Evolutionary conservation across 1,139 yeast genomes (phyloP).

Genomic region (Nakaseomyces kungkrabaensis): DNA sequence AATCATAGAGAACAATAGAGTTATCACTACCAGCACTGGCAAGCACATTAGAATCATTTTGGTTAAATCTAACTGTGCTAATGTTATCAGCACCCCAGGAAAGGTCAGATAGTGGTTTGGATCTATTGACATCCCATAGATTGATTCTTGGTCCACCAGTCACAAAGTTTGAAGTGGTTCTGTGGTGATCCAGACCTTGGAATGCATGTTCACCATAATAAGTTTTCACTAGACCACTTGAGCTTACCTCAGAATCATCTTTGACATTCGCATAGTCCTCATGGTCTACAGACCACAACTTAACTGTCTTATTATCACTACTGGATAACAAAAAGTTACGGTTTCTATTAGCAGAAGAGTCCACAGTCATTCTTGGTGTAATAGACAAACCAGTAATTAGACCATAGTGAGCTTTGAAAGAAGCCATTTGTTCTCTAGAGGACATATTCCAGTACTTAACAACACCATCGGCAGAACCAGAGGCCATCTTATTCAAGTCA

Average conservation of each 20-base stretch:
- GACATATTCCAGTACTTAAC: conserved; percentile 86
- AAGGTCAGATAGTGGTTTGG: conserved; percentile 64
- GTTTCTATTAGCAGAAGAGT: conserved; percentile 33
- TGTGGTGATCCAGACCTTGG: conserved; percentile 79
- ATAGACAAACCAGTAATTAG: conserved; percentile 81
- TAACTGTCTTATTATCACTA: conserved; percentile 84
- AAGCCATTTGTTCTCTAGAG: conserved; percentile 59
- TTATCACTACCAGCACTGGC: conserved; percentile 93
- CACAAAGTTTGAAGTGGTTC: conserved; percentile 61
- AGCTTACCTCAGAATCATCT: conserved; percentile 22
- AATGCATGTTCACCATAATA: conserved; percentile 79
- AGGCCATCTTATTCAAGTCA: conserved; percentile 65
- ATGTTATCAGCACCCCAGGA: conserved; percentile 97
- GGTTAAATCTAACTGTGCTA: conserved; percentile 73
- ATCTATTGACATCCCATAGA: conserved; percentile 79
- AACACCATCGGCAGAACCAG: conserved; percentile 93
- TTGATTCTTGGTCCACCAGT: conserved; percentile 89
- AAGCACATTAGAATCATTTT: conserved; percentile 77
- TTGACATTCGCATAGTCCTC: conserved; percentile 34
- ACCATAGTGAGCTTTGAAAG: conserved; percentile 85
- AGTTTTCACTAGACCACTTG: conserved; percentile 55
- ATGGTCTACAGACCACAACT: conserved; percentile 57
- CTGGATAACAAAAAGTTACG: conserved; percentile 66
- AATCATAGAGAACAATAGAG: conserved; percentile 80
- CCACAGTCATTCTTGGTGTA: conserved; percentile 17